Conservation (phyloP, 2,329 filamentous ascomycete species). For the Phyllosticta paracitricarpa region DNA sequence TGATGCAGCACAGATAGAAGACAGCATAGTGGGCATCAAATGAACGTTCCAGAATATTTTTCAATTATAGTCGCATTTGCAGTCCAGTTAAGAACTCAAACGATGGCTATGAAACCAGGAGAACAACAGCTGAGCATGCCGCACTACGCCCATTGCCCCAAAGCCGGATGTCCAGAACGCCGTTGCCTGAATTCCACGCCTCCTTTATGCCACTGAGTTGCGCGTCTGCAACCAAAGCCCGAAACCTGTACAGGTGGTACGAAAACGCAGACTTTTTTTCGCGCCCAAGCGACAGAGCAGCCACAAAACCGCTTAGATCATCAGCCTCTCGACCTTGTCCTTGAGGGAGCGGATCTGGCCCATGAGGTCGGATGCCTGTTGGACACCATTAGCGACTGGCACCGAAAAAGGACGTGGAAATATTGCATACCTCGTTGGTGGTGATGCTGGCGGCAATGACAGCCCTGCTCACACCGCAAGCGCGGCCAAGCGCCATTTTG, state of each 20-base stretch:
- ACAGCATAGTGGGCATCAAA: too few relatives aligned
- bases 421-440: conserved; percentile 39
- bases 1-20: too few relatives aligned
- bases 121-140: background rate
- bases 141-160: background rate
- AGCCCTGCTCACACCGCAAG: conserved; percentile 77
- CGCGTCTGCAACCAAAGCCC: background rate
- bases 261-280: background rate
- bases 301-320: conserved; percentile 51
- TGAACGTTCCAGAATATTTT: background rate
- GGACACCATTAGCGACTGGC: background rate
- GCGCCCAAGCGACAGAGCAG: background rate
- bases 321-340: conserved; percentile 91
- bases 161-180: background rate
- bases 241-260: background rate
- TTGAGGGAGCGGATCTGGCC: conserved; percentile 80
- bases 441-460: conserved; percentile 87
- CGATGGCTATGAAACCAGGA: background rate
- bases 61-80: background rate
- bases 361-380: conserved; percentile 53
- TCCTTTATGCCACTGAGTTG: background rate
- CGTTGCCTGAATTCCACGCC: background rate
- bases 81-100: conserved; percentile 8
- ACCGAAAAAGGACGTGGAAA: background rate
- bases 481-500: conserved; percentile 81